Evolutionary conservation across 1,139 yeast genomes (phyloP).

Genomic region (Pichia sp.): DNA sequence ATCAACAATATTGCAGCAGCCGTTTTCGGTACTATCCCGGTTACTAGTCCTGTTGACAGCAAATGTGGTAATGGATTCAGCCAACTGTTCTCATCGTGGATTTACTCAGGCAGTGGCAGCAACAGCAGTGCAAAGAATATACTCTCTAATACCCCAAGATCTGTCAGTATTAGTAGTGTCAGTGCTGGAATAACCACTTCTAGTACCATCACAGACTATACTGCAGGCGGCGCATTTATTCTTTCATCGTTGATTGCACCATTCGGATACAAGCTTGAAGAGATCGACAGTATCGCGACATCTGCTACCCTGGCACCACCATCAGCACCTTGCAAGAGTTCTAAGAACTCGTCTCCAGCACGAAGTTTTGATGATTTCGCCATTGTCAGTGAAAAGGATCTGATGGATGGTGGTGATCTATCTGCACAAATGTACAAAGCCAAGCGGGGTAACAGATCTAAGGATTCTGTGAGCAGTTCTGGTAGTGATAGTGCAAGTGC

Average conservation of each 20-base stretch:
- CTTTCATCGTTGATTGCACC: constrained; percentile 13
- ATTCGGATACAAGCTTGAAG: constrained; percentile 6
- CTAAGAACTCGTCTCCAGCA: constrained; percentile 12
- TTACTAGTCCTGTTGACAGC: too few relatives aligned
- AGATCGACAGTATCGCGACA: background rate
- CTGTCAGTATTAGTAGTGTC: too few relatives aligned
- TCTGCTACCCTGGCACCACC: background rate
- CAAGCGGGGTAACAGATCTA: background rate
- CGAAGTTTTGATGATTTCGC: constrained; percentile 21
- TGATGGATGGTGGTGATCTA: constrained; percentile 5
- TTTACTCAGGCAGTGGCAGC: too few relatives aligned
- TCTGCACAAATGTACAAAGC: constrained; percentile 3
- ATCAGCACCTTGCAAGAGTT: background rate
- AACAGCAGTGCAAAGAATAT: too few relatives aligned
- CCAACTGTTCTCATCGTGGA: too few relatives aligned
- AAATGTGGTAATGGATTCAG: too few relatives aligned
- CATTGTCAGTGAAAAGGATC: constrained; percentile 18
- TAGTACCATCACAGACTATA: background rate
- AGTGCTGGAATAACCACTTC: too few relatives aligned
- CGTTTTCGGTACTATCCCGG: too few relatives aligned
- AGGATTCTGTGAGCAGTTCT: background rate
- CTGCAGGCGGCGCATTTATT: background rate
- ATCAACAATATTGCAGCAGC: background rate
- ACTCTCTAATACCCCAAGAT: too few relatives aligned
- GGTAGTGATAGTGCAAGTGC: background rate